Evolutionary conservation across 208 protist genomes (phyloP).

Genomic region (Crithidia mellificae): DNA sequence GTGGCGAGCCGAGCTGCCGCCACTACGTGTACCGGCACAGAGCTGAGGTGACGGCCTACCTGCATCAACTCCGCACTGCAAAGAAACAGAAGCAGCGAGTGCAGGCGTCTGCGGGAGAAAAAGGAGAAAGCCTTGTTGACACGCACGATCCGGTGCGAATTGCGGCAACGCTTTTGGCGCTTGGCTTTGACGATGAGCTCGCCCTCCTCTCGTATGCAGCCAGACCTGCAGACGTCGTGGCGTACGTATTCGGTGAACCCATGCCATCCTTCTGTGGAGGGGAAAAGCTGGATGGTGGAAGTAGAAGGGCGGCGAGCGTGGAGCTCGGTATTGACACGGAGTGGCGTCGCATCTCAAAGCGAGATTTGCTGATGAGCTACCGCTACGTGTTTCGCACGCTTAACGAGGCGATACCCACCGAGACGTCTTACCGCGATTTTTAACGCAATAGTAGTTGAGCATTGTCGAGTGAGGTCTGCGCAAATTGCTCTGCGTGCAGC

Average conservation of each 20-base stretch:
- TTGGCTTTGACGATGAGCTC: constrained; percentile 70
- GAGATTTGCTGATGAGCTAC: constrained; percentile 53
- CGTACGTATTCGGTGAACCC: constrained; percentile 50
- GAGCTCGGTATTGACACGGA: constrained; percentile 18
- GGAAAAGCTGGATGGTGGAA: too few species aligned
- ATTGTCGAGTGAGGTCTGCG: too few species aligned
- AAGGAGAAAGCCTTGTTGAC: too few species aligned
- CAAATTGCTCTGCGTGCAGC: too few species aligned
- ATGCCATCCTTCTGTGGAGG: constrained; percentile 31
- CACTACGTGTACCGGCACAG: constrained; percentile 57
- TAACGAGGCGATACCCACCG: constrained; percentile 69
- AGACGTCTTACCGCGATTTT: too few species aligned
- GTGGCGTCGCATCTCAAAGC: constrained; percentile 35
- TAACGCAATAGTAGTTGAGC: too few species aligned
- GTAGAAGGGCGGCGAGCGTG: not conserved
- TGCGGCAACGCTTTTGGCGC: constrained; percentile 31
- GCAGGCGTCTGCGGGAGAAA: too few species aligned
- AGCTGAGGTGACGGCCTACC: constrained; percentile 14
- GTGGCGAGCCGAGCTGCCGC: constrained; percentile 47
- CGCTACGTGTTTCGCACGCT: constrained; percentile 68
- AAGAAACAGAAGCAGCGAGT: not conserved
- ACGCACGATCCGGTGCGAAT: constrained; percentile 19
- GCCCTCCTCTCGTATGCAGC: constrained; percentile 52
- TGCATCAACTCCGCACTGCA: constrained; percentile 9
- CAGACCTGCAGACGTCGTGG: constrained; percentile 28